Conservation (phyloP, 2,329 filamentous ascomycete genomes). For the Neopestalotiopsis clavispora region DNA sequence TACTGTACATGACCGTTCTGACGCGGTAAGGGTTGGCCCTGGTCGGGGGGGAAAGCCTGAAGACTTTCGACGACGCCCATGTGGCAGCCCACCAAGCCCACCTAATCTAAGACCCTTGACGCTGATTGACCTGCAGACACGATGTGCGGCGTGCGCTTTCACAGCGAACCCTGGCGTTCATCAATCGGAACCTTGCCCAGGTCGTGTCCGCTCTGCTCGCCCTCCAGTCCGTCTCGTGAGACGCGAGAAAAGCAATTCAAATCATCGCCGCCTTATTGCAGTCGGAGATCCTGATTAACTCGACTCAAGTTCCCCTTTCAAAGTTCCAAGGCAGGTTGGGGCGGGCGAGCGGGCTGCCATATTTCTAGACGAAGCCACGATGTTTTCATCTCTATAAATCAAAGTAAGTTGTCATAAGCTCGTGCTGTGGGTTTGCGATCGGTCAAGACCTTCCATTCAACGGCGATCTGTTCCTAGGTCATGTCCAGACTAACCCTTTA, state of each 20-base stretch:
- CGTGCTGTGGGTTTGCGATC: too few relatives aligned
- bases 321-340: too few relatives aligned
- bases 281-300: background rate
- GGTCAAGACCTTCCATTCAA: background rate
- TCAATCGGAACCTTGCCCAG: conserved; percentile 10
- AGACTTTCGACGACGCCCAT: conserved; percentile 15
- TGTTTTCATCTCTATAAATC: too few relatives aligned
- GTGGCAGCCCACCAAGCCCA: conserved; percentile 16
- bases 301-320: background rate
- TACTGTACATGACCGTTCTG: background rate
- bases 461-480: background rate
- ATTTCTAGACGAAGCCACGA: too few relatives aligned
- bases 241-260: conserved; percentile 11
- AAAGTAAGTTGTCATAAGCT: too few relatives aligned
- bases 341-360: too few relatives aligned
- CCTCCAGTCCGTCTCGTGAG: background rate
- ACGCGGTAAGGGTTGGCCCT: conserved; percentile 1
- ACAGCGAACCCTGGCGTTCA: conserved; percentile 9
- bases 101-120: conserved; percentile 16
- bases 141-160: background rate
- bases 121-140: conserved; percentile 7
- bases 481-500: background rate
- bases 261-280: background rate
- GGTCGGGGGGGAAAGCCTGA: conserved; percentile 10
- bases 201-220: background rate